These are phyloP conservation scores for Haplosporangium gracile DNA, from an alignment of 192 early-diverging fungal genomes.

Conservation along the genomic window DNA sequence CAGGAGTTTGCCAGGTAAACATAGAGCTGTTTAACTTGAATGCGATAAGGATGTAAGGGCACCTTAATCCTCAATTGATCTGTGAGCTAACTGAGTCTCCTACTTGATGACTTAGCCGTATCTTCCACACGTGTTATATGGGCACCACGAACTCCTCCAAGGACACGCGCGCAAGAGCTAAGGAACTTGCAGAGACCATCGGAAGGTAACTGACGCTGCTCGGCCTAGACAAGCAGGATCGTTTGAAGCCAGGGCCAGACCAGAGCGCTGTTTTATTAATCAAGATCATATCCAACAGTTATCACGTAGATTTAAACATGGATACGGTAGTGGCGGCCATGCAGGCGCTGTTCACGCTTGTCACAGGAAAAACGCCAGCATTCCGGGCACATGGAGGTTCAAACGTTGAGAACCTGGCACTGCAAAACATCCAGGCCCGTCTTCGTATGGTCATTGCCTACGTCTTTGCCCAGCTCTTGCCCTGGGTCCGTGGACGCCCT, in stretches of 20 bases:
- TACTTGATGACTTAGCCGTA: conserved; percentile 55
- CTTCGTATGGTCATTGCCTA: conserved; percentile 96
- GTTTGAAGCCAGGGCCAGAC: not conserved
- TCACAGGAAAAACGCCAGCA: conserved; percentile 80
- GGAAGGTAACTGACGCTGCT: conserved; percentile 63
- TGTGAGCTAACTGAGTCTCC: not conserved
- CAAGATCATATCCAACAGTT: conserved; percentile 61
- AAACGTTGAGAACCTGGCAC: conserved; percentile 89
- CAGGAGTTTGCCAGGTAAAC: conserved; percentile 82
- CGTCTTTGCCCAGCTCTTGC: conserved; percentile 94
- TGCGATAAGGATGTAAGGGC: no score
- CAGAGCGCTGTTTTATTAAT: not conserved
- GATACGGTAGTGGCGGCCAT: conserved; percentile 85
- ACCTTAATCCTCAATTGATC: not conserved
- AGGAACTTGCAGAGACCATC: conserved; percentile 81
- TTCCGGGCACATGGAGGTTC: conserved; percentile 91
- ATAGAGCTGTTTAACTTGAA: not conserved
- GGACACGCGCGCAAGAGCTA: conserved; percentile 89
- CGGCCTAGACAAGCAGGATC: not conserved
- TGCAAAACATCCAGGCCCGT: conserved; percentile 98
- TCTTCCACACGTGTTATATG: conserved; percentile 98
- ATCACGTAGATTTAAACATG: conserved; percentile 93
- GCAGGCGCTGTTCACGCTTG: conserved; percentile 77
- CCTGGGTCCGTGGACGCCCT: conserved; percentile 81
- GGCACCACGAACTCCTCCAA: conserved; percentile 90